Evolutionary conservation across 2,329 filamentous ascomycete genomes (phyloP), one percentile per base, ranked within the genome.

Genomic region (Zasmidium citrigriseum): DNA sequence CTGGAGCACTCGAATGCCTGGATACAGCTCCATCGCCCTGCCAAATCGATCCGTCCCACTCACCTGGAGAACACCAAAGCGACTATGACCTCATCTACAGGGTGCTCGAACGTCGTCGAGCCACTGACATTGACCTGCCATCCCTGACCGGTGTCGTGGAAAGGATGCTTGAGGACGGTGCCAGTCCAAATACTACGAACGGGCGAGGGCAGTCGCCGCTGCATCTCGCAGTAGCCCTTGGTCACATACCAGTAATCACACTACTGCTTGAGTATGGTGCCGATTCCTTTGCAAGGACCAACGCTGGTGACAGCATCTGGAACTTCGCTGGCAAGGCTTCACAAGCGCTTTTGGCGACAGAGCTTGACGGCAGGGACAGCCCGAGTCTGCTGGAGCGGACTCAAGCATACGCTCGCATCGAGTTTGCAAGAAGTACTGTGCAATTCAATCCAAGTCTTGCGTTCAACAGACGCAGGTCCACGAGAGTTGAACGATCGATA

Each of bases 381-480:
- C 24, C 44, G 14, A 20, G 47, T 20, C 50, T 44, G 34, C 34
- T 52, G 20, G 12, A 21, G 16, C 21, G 29, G n/a, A 45, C 29
- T 5, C 52, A 53, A 49, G 50, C 52, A 11, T 52, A 41, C 34
- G 55, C 55, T 7, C 55, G 46, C 21, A 57, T 57, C n/a, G 55
- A 57, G 44, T 57, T 57, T 22, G 24, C 52, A n/a, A 46, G 50
- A 41, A 49, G 38, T 11, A 57, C 55, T 14, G 44, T 44, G 5
- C 34, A 34, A 14, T 57, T 52, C 55, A 57, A 57, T 48, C 55
- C 49, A n/a, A 34, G 45, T 14, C 29, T 52, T n/a, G 18, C 18
- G 5, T 11, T 41, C 34, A 41, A 41, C 34, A 41, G 16, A 41
- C 34, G 34, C 27, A 14, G 14, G 7, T 7, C 7, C 7, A 34